A percentile compares a stretch with the other conserved stretches of the same genome.
Conservation (phyloP, 306 rosid species). For the Neltuma alba region DNA sequence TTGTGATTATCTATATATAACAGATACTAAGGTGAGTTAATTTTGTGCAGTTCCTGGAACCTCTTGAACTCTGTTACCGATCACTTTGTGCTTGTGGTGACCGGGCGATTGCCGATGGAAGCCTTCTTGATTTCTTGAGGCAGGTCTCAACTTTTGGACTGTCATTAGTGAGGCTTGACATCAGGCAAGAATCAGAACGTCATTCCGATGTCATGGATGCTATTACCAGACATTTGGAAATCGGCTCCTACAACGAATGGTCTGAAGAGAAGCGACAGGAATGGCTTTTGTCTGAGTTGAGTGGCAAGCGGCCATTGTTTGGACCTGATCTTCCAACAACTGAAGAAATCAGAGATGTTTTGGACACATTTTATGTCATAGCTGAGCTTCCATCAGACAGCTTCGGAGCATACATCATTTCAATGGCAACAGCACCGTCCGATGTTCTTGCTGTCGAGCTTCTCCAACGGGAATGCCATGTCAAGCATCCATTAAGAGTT, state of each 20-base stretch:
- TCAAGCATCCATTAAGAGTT: constrained; percentile 79
- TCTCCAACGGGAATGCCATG: constrained; percentile 85
- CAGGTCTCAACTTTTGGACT: constrained; percentile 98
- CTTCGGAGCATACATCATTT: constrained; percentile 96
- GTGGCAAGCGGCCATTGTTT: constrained; percentile 90
- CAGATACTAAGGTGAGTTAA: constrained; percentile 41
- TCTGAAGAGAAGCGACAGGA: constrained; percentile 87
- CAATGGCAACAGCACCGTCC: constrained; percentile 96
- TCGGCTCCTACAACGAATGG: constrained; percentile 94
- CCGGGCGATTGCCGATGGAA: constrained; percentile 89
- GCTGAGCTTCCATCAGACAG: constrained; percentile 91
- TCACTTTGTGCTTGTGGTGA: constrained; percentile 94
- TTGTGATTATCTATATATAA: constrained; percentile 9
- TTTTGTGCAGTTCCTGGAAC: constrained; percentile 80
- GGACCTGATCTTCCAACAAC: constrained; percentile 94
- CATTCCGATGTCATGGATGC: constrained; percentile 93
- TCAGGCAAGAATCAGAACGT: constrained; percentile 95
- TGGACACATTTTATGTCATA: constrained; percentile 84
- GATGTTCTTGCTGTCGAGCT: constrained; percentile 97
- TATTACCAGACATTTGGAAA: constrained; percentile 82
- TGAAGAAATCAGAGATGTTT: constrained; percentile 89
- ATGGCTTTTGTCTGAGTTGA: constrained; percentile 89
- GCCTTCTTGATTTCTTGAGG: constrained; percentile 94
- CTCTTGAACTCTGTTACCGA: constrained; percentile 92
- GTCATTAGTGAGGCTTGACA: constrained; percentile 90